Percentiles rank a stretch among this genome's conserved stretches.
phyloP scores from a whole-genome alignment of 768 basidiomycete species.

The Mycena venus region DNA sequence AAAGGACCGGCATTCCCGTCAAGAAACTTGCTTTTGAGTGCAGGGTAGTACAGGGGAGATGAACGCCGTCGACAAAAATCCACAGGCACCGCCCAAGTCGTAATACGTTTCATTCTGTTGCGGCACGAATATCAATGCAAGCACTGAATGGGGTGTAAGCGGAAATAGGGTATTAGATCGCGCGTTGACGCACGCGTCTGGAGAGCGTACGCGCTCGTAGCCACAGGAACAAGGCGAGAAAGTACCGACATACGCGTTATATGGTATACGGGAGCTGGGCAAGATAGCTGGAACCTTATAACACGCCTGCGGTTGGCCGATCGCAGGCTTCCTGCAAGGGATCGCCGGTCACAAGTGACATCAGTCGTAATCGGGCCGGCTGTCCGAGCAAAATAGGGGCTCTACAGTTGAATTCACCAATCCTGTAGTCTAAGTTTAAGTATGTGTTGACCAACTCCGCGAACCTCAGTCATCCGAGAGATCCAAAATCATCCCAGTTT shows the following conservation, averaged over 20 bases:
- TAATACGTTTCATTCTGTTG: slow-evolving; percentile 75
- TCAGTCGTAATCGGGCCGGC: too few species aligned
- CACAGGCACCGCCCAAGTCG: slow-evolving; percentile 74
- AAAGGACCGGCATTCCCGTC: slow-evolving; percentile 53
- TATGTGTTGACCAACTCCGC: too few species aligned
- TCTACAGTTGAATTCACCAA: background rate
- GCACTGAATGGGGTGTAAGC: slow-evolving; percentile 47
- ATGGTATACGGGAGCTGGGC: background rate
- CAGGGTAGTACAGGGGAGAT: slow-evolving; percentile 75
- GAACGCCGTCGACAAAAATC: slow-evolving; percentile 73
- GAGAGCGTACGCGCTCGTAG: slow-evolving; percentile 63
- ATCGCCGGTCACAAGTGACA: too few species aligned
- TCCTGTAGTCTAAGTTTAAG: background rate
- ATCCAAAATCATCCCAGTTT: background rate
- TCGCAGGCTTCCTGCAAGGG: too few species aligned
- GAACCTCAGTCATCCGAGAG: slow-evolving; percentile 1
- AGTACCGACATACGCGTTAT: slow-evolving; percentile 58
- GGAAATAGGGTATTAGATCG: background rate
- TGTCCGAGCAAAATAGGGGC: too few species aligned
- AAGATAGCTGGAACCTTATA: background rate
- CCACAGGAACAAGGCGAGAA: slow-evolving; percentile 65
- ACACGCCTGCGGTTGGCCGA: too few species aligned
- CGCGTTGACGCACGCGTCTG: slow-evolving; percentile 57
- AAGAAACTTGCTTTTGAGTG: slow-evolving; percentile 63
- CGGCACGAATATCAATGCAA: slow-evolving; percentile 75